Base-by-base conservation (phyloP, 805 yeast species). In the Sungouiozyma ichnusensis region DNA sequence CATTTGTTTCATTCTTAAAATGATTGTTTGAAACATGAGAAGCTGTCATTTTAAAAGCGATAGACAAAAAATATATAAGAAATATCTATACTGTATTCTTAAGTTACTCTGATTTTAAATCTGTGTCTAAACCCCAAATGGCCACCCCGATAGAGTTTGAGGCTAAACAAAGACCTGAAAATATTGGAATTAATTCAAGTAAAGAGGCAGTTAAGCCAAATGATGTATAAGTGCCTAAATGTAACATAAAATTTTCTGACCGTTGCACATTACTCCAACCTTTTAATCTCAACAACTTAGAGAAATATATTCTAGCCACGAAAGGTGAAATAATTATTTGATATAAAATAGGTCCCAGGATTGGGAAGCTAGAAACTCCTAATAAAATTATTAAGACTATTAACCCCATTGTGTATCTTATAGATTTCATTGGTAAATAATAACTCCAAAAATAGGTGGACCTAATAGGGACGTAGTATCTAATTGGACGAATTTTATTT, bases 131-230 rank as follows among this genome's bases (percentile, higher is more conserved):
- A 1, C 49, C 53, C 52, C 55, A 51, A 20, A 58, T 37, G 14
- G 60, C 53, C 9, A 52, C 47, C 18, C 54, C 57, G 6, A 58
- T 48, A 4, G 51, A 45, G 39, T 55, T 57, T 13, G 56, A 46
- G 13, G 53, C 46, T 15, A 59, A 27, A 4, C 49, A 44, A 15
- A 59, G 36, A 3, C 58, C 58, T 3, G 65, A 48, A 17, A 57
- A 24, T 3, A 58, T 45, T 33, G 64, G 63, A 6, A 58, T 46
- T 17, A 48, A 43, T 42, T 60, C 65, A 24, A 58, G 31, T 20
- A 54, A 24, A 3, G 54, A 54, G 3, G 60, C 60, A 15, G 48
- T 40, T n/a, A 59, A 16, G 2, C 65, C 65, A 48, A 59, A 58
- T 1, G 56, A 55, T 14, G 54, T 46, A 36, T 52, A 60, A 33